Evolutionary conservation across 495 filamentous ascomycete species (phyloP).

Genomic region (Tetracladium marchalianum): DNA sequence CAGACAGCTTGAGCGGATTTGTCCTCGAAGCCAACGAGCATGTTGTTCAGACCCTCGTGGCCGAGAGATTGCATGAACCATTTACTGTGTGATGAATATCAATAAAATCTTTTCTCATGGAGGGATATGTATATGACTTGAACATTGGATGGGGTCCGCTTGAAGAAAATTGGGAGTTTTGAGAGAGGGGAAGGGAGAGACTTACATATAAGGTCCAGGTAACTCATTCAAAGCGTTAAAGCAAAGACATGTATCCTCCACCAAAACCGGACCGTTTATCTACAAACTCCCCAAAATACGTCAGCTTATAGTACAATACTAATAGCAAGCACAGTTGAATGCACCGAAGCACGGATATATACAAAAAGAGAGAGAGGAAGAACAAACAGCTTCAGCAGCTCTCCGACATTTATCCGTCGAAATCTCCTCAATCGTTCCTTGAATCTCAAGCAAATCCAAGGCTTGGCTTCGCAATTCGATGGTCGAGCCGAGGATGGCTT

Average conservation of each 20-base stretch:
- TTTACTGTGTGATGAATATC: conserved; percentile 48
- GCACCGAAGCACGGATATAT: no score
- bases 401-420: conserved; percentile 75
- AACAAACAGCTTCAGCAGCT: conserved; percentile 56
- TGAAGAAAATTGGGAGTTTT: neutral
- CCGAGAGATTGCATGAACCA: conserved; percentile 81
- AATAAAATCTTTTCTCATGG: neutral
- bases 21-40: conserved; percentile 81
- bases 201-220: conserved; percentile 95
- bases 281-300: conserved; percentile 23
- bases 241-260: conserved; percentile 91
- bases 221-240: conserved; percentile 83
- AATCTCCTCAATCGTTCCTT: conserved; percentile 87
- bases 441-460: conserved; percentile 79
- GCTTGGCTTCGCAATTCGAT: conserved; percentile 63
- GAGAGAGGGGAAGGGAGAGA: neutral
- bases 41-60: conserved; percentile 76
- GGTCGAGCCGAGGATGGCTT: conserved; percentile 67
- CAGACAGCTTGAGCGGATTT: conserved; percentile 89
- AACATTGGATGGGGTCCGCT: neutral
- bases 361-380: neutral
- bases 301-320: neutral
- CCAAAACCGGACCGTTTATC: conserved; percentile 80
- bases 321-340: no score
- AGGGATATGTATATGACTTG: neutral